Percentiles rank a stretch among this genome's conserved stretches.
Conservation (phyloP, 257 asterid species). For the Rehmannia glutinosa region DNA sequence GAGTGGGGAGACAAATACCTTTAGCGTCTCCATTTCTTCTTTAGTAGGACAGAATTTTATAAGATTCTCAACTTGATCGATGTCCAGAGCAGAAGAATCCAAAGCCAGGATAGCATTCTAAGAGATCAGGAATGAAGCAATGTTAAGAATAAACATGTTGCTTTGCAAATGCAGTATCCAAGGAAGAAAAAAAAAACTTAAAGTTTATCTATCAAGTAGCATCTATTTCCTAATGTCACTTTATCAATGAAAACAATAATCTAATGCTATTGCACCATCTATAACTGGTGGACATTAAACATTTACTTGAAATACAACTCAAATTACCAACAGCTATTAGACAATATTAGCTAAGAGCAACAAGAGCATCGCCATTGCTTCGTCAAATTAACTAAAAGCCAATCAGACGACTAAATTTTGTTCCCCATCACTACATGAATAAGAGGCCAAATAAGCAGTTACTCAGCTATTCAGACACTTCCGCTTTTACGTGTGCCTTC, state of each 20-base stretch:
- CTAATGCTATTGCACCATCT: conserved; percentile 8
- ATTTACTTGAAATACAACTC: no score
- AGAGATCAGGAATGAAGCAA: conserved; percentile 20
- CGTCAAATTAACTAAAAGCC: no score
- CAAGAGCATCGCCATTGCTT: no score
- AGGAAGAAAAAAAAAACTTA: conserved; percentile 4
- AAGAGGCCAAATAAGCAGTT: no score
- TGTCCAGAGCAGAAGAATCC: conserved; percentile 90
- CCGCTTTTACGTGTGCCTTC: no score
- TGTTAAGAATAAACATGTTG: conserved; percentile 14
- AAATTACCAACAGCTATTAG: no score
- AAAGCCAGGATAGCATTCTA: conserved; percentile 87
- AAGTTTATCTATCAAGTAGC: neutral
- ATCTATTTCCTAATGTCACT: neutral
- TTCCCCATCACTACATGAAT: no score
- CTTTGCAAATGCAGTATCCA: neutral
- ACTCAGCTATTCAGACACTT: no score
- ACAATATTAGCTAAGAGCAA: no score
- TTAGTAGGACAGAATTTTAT: conserved; percentile 95
- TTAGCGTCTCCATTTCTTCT: conserved; percentile 96
- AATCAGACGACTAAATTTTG: no score
- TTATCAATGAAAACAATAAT: neutral
- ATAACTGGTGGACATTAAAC: neutral
- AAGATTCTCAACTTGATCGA: conserved; percentile 99
- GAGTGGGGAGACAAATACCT: conserved; percentile 39